Conservation (phyloP, 2,329 filamentous ascomycete genomes). For the Nannizziopsis barbatae region DNA sequence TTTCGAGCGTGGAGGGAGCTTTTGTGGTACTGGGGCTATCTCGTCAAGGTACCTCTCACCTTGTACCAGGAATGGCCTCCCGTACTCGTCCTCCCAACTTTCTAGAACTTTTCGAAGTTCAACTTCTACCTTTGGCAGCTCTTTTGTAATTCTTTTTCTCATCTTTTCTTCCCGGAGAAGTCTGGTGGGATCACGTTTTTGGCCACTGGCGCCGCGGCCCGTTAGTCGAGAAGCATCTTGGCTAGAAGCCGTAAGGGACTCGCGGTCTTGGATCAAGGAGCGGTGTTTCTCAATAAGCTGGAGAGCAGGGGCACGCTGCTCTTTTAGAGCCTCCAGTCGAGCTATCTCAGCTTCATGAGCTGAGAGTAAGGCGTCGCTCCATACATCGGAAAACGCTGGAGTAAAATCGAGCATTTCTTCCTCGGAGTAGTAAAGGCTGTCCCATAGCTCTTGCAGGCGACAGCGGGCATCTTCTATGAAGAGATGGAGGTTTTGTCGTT, state of each 20-base stretch:
- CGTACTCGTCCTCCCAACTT: constrained; percentile 86
- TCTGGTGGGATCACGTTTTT: constrained; percentile 88
- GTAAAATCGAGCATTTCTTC: constrained; percentile 99
- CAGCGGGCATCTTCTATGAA: constrained; percentile 91
- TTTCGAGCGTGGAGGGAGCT: constrained; percentile 47
- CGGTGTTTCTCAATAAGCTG: constrained; percentile 74
- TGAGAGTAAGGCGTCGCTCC: constrained; percentile 87
- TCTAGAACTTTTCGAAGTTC: constrained; percentile 77
- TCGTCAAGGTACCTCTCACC: constrained; percentile 84
- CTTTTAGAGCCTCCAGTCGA: constrained; percentile 67
- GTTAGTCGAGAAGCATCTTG: constrained; percentile 91
- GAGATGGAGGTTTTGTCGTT: constrained; percentile 85
- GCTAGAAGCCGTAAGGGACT: constrained; percentile 78
- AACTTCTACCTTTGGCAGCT: constrained; percentile 77
- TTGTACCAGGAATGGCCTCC: constrained; percentile 82
- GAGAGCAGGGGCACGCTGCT: constrained; percentile 77
- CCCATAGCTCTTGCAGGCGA: constrained; percentile 91
- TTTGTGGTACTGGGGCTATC: constrained; percentile 58
- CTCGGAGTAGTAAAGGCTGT: constrained; percentile 83
- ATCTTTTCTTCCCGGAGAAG: constrained; percentile 94
- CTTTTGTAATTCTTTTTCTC: constrained; percentile 92
- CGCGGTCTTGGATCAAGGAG: constrained; percentile 69
- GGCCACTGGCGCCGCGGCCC: constrained; percentile 81
- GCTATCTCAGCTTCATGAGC: constrained; percentile 87
- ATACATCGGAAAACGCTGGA: constrained; percentile 92